Evolutionary conservation across 2,329 filamentous ascomycete species (phyloP), one percentile per base, ranked within the genome.

Genomic region (Fusarium sp.): DNA sequence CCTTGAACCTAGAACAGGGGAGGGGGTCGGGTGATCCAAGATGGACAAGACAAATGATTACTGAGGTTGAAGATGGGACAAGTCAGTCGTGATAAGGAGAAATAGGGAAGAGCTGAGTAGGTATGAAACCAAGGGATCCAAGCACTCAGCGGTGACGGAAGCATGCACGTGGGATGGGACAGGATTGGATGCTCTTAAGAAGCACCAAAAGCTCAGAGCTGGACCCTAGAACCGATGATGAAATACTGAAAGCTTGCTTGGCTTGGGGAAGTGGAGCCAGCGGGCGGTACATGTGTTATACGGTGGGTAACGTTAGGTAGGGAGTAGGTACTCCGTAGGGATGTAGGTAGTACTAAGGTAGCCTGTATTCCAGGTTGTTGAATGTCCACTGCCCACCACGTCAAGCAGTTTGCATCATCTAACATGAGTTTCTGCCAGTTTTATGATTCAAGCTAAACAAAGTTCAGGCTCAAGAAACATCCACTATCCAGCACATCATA

Each of bases 131-230:
- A 30, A 30, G 28, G 11, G 28, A 24, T 24, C 24, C 7, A 30
- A 41, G 51, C 60, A 35, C 33, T 48, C 62, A 56, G 62, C 59
- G 63, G 67, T 68, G 58, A 70, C 67, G 57, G 35, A 57, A 60
- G 35, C 51, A 70, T 70, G 50, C 67, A 70, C 67, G 67, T 70
- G 63, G 67, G 62, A 68, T 39, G 32, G 41, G 62, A 68, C 35
- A 26, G 47, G 13, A 35, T 40, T 39, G 26, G 49, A 54, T 52
- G 56, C 48, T 32, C 17, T 45, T 22, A n/a, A 50, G 24, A 51
- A n/a, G 47, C 49, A 46, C 22, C 53, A 32, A 33, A 20, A 50
- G 33, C 33, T 32, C 20, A 53, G 24, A 39, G 59, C 50, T 47
- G 35, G 61, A 62, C 65, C 66, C 59, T 62, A 47, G 65, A 52